Base-by-base conservation (phyloP, 1,284 basidiomycete species). In the Bjerkandera adusta region DNA sequence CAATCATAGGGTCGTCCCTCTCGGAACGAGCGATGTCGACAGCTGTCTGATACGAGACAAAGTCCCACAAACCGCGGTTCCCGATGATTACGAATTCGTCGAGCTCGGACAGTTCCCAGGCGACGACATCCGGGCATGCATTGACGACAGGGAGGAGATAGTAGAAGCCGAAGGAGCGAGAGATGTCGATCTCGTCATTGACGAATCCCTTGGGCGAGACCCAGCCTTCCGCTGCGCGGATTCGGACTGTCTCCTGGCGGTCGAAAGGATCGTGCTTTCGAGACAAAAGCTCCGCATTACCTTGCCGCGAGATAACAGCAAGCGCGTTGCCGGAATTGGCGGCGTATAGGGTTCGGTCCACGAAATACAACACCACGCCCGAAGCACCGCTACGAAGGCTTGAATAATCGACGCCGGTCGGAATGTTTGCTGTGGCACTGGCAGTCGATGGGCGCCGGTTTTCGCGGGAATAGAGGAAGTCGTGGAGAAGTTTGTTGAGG, bases 21-120 rank as follows among this genome's bases (percentile, higher is more conserved):
- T 92, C 90, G 7, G 83, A 83, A 20, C 96, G 81, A 1, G 94
- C 96, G 53, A 99, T 95, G 62, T 99, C 96, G 41, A 99, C 93
- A 0, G 97, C 97, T 0, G 92, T 96, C 67, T 98, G 95, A 65
- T 92, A 93, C 6, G 92, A 89, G 54, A 98, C 88, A 57, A 85
- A 91, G 59, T 96, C 89, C 97, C 97, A 99, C 29, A 99, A 68
- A 0, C 90, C 92, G 2, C 84, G 80, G 63, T 98, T 99, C 30
- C 89, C 96, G 51, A 99, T 81, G 66, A 99, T 97, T 60, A 99
- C 81, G 63, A 99, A 97, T 66, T 99, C 97, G 68, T 99, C 97
- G 52, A 84, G 77, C 54, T 94, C 89, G 1, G 83, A 78, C 26
- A 99, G 71, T 49, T 84, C 74, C 54, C 89, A 81, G 2, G 73